Evolutionary conservation across 805 yeast genomes (phyloP), one percentile per base, ranked within the genome.

Genomic region (Starmerella apicola): DNA sequence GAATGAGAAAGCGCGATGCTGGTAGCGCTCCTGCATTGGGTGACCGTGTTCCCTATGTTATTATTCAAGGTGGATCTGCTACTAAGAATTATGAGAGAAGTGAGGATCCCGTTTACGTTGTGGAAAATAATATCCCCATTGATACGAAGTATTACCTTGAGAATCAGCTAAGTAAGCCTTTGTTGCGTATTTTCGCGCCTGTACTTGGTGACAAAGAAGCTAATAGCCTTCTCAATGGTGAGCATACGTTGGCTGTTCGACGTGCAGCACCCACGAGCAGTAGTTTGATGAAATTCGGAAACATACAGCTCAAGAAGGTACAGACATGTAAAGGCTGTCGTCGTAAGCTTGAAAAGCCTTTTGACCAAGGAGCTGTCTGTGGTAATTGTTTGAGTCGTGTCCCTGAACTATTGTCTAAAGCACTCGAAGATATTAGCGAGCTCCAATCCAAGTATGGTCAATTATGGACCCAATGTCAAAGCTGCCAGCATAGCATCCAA

Each of bases 1-100:
- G 96, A 52, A 91, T 91, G 96, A 72, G 77, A 39, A 84, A 85
- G 57, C 78, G 99, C 66, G 99, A 91, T 56, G 80, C 94, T 0
- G 99, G 99, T 19, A 80, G 94, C 6, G 98, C 98, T 1, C 98
- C 98, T 3, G 76, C 84, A 10, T 70, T 91, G 35, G 99, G 99
- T 42, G 99, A 91, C 58, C 81, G 99, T 63, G 97, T 91, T 24
- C 97, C 97, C 5, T 91, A 88, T 57, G 98, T 91, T 26, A 86
- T 91, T 43, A 79, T 82, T 50, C 74, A 75, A 54, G 76, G 88
- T 0, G 78, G 83, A 4, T 78, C 83, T 37, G 81, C 83, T 42
- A 75, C 66, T 35, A 86, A 84, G 57, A 80, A 86, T 47, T 93
- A 86, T 60, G 95, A 88, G 51, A 85, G 91, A 60, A 86, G 96